Base-by-base conservation (phyloP, 495 filamentous ascomycete genomes). In the Podospora comata region DNA sequence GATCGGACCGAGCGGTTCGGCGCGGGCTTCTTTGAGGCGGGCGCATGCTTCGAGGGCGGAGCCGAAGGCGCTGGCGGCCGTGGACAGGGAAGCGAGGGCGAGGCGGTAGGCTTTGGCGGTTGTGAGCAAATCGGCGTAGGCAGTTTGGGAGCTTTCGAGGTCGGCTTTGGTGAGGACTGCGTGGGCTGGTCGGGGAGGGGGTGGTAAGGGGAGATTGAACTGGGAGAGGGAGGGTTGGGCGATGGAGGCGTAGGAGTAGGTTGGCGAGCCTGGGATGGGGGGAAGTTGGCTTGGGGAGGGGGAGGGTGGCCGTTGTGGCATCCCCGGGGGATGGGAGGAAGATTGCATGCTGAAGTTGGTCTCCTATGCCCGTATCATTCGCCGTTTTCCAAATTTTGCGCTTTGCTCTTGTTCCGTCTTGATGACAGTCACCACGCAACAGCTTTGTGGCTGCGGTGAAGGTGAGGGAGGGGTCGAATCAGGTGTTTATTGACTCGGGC, bases 31-130 rank as follows among this genome's bases (percentile, higher is more conserved):
- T 67, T 86, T 89, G 65, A 88, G 82, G 65, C 86, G 84, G n/a
- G 87, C 87, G 73, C 87, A 89, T 67, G 84, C 73, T 71, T 89
- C 87, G 67, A 89, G 80, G 23, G 87, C 87, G 58, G 80, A 80
- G 55, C 87, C 87, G 76, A 89, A 89, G 44, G 82, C 75, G 1
- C 85, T 86, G 18, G 87, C 86, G 5, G 87, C 84, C 28, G 80
- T 79, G 20, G 87, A 87, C 34, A 88, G 79, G 1, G 82, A 71
- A 60, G 85, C 80, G 65, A 89, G 83, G 3, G 86, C 85, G 27
- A 85, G 71, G 13, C 87, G 83, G 76, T 88, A 89, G 44, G 79
- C 72, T 73, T 89, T 89, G 19, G 87, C 87, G 20, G 83, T 83
- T 13, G 84, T 72, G 30, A 89, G 70, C 18, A 89, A 81, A 68